These are phyloP conservation scores for Glycine tomentella DNA, from an alignment of 306 rosid species.

Conservation along the genomic window DNA sequence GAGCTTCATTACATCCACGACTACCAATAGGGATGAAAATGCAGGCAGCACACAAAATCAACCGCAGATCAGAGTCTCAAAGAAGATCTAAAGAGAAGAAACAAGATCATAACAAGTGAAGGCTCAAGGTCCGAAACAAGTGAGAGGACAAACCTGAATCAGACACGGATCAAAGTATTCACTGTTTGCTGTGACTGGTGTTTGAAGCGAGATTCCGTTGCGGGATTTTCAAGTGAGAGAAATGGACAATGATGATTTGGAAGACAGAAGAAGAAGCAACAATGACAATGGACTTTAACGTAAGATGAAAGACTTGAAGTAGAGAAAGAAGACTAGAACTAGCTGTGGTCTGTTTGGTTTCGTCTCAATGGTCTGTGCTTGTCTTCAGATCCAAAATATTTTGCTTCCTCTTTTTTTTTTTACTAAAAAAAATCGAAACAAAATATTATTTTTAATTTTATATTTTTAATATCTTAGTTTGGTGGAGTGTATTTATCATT, in stretches of 20 bases:
- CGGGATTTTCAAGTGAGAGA: constrained; percentile 15
- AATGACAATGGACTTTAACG: neutral
- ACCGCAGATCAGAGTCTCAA: constrained; percentile 32
- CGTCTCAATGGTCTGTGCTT: neutral
- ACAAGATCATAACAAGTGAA: constrained; percentile 6
- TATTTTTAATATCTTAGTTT: constrained; percentile 5
- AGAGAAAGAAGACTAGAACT: neutral
- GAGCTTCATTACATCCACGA: constrained; percentile 31
- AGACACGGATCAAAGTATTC: constrained; percentile 15
- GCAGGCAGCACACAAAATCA: constrained; percentile 29
- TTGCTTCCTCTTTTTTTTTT: neutral
- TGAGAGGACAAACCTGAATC: constrained; percentile 51
- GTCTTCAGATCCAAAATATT: constrained; percentile 47
- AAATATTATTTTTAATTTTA: neutral
- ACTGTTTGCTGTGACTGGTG: constrained; percentile 8
- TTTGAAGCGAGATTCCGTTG: neutral
- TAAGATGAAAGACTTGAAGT: constrained; percentile 38
- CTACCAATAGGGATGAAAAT: constrained; percentile 28
- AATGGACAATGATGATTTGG: constrained; percentile 24
- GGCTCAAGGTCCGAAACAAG: constrained; percentile 19
- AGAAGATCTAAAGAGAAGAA: constrained; percentile 31
- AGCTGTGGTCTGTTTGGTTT: constrained; percentile 6
- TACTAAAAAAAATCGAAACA: neutral
- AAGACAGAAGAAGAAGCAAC: neutral
- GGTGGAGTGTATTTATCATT: constrained; percentile 1